These are phyloP conservation scores for Adansonia grandidieri DNA, from an alignment of 441 rosid species.

Conservation along the genomic window DNA sequence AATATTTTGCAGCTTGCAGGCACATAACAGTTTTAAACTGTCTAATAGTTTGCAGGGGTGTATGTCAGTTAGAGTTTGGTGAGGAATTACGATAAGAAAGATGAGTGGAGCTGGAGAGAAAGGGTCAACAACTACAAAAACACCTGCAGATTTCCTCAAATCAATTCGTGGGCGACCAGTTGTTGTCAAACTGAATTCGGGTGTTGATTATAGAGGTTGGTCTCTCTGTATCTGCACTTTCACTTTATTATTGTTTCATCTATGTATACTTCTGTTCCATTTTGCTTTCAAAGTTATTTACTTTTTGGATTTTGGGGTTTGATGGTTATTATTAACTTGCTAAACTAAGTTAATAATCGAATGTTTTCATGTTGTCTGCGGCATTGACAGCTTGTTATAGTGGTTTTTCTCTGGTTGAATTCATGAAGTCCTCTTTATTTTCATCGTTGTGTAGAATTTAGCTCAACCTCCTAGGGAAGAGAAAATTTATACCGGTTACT, in stretches of 20 bases:
- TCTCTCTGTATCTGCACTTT: constrained; percentile 10
- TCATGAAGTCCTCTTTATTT: neutral
- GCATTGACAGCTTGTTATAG: neutral
- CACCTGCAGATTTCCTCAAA: constrained; percentile 95
- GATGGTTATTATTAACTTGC: neutral
- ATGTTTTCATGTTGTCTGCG: neutral
- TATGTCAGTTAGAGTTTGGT: neutral
- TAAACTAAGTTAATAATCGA: neutral
- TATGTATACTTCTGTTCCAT: neutral
- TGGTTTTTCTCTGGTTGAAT: neutral
- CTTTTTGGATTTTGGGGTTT: neutral
- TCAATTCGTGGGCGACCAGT: constrained; percentile 95
- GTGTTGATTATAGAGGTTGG: constrained; percentile 91
- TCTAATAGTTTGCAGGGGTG: neutral
- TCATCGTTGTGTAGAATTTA: neutral
- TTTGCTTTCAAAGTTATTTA: neutral
- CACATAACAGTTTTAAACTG: neutral
- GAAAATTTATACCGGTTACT: neutral
- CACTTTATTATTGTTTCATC: neutral
- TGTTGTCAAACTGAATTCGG: constrained; percentile 92
- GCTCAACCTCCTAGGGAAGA: neutral
- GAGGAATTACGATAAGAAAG: constrained; percentile 14
- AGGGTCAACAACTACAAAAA: constrained; percentile 72
- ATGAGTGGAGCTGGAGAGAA: constrained; percentile 81
- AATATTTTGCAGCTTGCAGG: neutral